Base-by-base conservation (phyloP, 2,329 filamentous ascomycete genomes). In the Aureobasidium lini region DNA sequence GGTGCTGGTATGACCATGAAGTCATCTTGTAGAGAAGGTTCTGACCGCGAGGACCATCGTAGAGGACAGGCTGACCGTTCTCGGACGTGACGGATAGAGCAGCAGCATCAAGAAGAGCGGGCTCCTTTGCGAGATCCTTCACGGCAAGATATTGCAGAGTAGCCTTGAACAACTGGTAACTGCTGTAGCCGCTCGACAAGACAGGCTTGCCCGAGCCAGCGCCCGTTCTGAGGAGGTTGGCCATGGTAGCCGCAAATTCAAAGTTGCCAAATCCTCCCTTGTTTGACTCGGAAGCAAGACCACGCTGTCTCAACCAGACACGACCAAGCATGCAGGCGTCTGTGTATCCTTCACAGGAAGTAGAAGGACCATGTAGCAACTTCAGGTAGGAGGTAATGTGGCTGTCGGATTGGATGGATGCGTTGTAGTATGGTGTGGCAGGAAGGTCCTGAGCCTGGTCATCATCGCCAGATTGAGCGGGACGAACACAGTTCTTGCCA, bases 21-120 rank as follows among this genome's bases (percentile, higher is more conserved):
- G 85, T 88, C 88, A 96, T 95, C 73, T 96, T 96, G 76, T 87
- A 96, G 6, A 95, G 76, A 18, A 97, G 68, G 66, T 99, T 99
- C 59, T 95, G 77, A 32, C 85, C 83, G 63, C 88, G 82, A 28
- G 78, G 77, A 0, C 84, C 83, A 70, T 97, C 93, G 68, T 89
- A 96, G 50, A 96, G 77, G 32, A 92, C 80, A 1, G 94, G 92
- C 0, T 78, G 75, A 59, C 71, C 72, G 11, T 73, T 79, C 28
- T 53, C 46, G n/a, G 31, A 40, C 3, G 31, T 8, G 7, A 59
- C 31, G 9, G n/a, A 4, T 4, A 58, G 8, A 28, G 8, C 36
- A 75, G 62, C 73, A 69, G 72, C 66, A 68, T 76, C 29, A 61
- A 73, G 67, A 60, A 84, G 67, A 63, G 78, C 62, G 69, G 84